These are phyloP conservation scores for Aspergillus ustus DNA, from an alignment of 2,329 filamentous ascomycete genomes.

Conservation along the genomic window DNA sequence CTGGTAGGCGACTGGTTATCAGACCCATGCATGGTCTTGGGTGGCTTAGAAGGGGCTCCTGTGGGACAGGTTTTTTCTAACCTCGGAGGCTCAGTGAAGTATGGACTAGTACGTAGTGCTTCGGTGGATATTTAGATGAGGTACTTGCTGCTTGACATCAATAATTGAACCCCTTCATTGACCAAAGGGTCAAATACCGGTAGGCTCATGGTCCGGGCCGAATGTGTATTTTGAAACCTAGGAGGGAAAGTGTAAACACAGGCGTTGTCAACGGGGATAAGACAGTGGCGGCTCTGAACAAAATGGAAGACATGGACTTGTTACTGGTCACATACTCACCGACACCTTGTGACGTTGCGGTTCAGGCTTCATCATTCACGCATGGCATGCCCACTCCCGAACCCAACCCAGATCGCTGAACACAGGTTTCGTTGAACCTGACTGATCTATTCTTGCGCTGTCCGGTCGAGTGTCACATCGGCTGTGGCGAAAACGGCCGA, in stretches of 20 bases:
- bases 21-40: neutral
- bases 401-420: neutral
- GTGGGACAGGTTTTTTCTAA: neutral
- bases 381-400: constrained; percentile 4
- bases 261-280: neutral
- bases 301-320: neutral
- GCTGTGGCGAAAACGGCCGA: constrained; percentile 6
- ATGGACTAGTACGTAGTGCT: neutral
- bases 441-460: constrained; percentile 11
- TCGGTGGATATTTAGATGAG: neutral
- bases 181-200: neutral
- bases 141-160: neutral
- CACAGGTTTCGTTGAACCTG: neutral
- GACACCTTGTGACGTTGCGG: constrained; percentile 2
- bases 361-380: neutral
- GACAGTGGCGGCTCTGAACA: neutral
- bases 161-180: neutral
- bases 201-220: constrained; percentile 18
- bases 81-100: neutral
- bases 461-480: constrained; percentile 9
- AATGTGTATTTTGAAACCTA: neutral
- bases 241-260: neutral
- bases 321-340: constrained; percentile 20
- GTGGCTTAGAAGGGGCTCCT: neutral
- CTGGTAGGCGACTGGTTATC: neutral